Conservation (phyloP, 441 rosid genomes). For the Biscutella laevigata region DNA sequence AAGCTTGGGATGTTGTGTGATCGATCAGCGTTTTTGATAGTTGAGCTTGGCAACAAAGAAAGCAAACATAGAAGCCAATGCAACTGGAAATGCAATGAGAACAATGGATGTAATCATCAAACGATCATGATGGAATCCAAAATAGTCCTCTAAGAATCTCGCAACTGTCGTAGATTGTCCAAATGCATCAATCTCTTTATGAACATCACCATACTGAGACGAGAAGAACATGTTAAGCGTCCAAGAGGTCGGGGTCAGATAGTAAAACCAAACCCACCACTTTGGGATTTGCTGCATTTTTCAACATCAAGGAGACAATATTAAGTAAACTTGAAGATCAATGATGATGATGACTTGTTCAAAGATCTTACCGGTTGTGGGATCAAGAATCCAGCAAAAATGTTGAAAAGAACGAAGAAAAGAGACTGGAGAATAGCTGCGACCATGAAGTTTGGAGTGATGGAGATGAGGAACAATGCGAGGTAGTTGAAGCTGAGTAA, state of each 20-base stretch:
- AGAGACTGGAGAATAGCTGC: constrained; percentile 35
- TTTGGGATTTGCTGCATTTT: constrained; percentile 42
- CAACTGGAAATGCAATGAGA: constrained; percentile 31
- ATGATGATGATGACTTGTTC: not conserved
- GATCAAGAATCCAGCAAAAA: constrained; percentile 48
- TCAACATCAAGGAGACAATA: constrained; percentile 6
- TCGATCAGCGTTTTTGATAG: constrained; percentile 36
- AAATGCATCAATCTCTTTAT: constrained; percentile 28
- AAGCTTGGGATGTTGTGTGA: constrained; percentile 1
- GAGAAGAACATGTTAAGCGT: constrained; percentile 36
- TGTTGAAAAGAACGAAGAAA: constrained; percentile 35
- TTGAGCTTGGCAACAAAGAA: constrained; percentile 32
- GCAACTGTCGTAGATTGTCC: constrained; percentile 28
- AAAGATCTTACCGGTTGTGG: constrained; percentile 39
- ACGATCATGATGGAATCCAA: constrained; percentile 39
- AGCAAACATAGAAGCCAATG: constrained; percentile 37
- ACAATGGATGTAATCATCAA: constrained; percentile 29
- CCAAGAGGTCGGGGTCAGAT: constrained; percentile 43
- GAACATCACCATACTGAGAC: constrained; percentile 47
- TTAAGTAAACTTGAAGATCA: not conserved
- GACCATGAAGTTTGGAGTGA: constrained; percentile 43
- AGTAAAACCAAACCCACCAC: constrained; percentile 55
- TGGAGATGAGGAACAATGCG: constrained; percentile 43
- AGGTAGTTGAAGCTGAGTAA: constrained; percentile 39
- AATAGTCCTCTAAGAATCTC: constrained; percentile 35